Evolutionary conservation across 139 green algal species (phyloP).

Genomic region (Chlamydomonas sp.): DNA sequence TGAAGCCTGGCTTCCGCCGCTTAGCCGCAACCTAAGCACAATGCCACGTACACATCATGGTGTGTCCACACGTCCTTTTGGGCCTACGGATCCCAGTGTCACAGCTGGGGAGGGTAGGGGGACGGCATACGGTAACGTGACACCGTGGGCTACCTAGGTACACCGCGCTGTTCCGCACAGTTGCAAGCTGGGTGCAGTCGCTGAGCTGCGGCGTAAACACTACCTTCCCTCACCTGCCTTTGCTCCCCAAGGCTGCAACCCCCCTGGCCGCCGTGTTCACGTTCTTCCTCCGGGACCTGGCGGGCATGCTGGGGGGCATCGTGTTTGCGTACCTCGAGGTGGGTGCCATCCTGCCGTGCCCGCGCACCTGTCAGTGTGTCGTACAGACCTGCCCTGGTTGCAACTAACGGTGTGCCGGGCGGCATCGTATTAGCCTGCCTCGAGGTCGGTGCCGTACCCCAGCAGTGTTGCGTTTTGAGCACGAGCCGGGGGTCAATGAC

Average conservation of each 20-base stretch:
- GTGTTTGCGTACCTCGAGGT: slow-evolving; percentile 72
- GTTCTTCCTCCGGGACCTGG: slow-evolving; percentile 78
- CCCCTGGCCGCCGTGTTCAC: slow-evolving; percentile 68
- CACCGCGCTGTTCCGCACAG: not conserved
- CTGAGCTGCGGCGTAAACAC: not conserved
- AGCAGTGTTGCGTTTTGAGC: too few species aligned
- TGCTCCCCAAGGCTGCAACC: slow-evolving; percentile 60
- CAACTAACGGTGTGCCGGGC: slow-evolving; percentile 76
- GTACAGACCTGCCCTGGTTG: too few species aligned
- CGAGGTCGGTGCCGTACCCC: slow-evolving; percentile 51
- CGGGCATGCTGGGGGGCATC: slow-evolving; percentile 76
- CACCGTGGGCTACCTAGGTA: not conserved
- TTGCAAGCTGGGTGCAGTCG: not conserved
- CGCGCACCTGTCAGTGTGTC: not conserved
- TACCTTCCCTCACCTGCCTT: not conserved
- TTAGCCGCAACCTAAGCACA: not conserved
- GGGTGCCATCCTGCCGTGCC: not conserved
- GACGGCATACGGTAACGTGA: not conserved
- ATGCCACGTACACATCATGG: not conserved
- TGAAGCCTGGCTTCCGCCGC: not conserved
- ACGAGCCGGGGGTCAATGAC: too few species aligned
- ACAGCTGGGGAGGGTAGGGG: not conserved
- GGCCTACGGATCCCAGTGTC: not conserved
- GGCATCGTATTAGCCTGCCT: slow-evolving; percentile 74
- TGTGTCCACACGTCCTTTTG: not conserved